These are phyloP conservation scores for Exophiala oligosperma DNA, from an alignment of 2,329 filamentous ascomycete species.

Conservation along the genomic window DNA sequence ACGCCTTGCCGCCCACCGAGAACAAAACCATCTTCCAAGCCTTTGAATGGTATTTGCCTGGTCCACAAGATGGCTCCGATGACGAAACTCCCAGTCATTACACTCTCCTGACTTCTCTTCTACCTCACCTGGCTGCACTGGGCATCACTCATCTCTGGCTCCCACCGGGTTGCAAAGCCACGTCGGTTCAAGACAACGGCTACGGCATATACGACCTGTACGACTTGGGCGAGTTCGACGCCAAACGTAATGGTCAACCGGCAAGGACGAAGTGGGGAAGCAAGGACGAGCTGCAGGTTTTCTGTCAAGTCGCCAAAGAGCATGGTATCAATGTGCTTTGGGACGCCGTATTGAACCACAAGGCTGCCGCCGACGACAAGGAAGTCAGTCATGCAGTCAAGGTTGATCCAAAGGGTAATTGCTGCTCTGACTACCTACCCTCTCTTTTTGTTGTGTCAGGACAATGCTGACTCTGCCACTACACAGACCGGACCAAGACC, in stretches of 20 bases:
- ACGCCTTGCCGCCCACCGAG: conserved; percentile 28
- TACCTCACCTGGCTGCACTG: conserved; percentile 58
- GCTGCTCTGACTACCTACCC: not conserved
- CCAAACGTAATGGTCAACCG: conserved; percentile 57
- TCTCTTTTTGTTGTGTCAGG: not conserved
- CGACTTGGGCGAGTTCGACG: conserved; percentile 70
- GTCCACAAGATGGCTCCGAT: conserved; percentile 41
- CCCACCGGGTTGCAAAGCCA: conserved; percentile 69
- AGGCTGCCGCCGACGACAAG: conserved; percentile 65
- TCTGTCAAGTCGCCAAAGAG: conserved; percentile 54
- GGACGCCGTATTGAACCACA: conserved; percentile 73
- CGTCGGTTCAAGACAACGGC: conserved; percentile 59
- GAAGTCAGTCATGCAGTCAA: conserved; percentile 64
- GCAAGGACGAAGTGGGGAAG: conserved; percentile 66
- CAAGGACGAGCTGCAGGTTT: conserved; percentile 58
- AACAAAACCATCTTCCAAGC: conserved; percentile 65
- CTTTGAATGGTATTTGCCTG: conserved; percentile 71
- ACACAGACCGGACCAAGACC: conserved; percentile 54
- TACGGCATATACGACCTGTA: conserved; percentile 71
- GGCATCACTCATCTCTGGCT: conserved; percentile 67
- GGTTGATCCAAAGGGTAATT: conserved; percentile 54
- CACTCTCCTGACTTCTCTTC: conserved; percentile 53
- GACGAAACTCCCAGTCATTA: conserved; percentile 56
- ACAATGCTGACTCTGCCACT: not conserved
- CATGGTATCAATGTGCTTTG: conserved; percentile 62